A percentile compares a stretch with the other conserved stretches of the same genome.
These are phyloP conservation scores for Ulota crispa DNA, from an alignment of 225 moss, liverwort and hornwort species.

Conservation along the genomic window DNA sequence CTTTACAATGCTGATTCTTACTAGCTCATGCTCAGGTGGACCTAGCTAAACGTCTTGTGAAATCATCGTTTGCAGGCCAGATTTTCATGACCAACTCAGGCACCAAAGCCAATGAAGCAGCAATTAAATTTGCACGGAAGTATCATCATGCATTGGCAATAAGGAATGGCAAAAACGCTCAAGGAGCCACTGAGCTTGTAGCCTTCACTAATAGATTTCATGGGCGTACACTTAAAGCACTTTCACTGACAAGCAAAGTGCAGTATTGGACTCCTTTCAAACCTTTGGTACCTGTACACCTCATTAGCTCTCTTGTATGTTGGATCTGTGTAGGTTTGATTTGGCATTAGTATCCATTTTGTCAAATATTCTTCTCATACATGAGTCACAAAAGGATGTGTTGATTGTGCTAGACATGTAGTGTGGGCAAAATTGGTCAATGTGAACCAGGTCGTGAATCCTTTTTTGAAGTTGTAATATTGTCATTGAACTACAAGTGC, in stretches of 20 bases:
- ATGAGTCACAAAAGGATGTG: background rate
- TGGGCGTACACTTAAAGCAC: slow-evolving; percentile 78
- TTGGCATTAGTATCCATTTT: background rate
- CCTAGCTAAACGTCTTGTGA: slow-evolving; percentile 73
- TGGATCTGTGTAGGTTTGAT: background rate
- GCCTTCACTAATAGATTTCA: slow-evolving; percentile 85
- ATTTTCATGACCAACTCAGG: slow-evolving; percentile 84
- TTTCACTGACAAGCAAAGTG: too few relatives aligned
- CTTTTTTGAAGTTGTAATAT: background rate
- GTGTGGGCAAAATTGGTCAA: too few relatives aligned
- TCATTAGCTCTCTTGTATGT: background rate
- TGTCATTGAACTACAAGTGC: slow-evolving; percentile 38
- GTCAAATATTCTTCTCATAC: background rate
- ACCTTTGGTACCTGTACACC: slow-evolving; percentile 66
- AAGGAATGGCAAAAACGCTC: slow-evolving; percentile 31
- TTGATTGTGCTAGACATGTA: background rate
- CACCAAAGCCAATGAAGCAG: slow-evolving; percentile 92
- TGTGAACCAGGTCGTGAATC: background rate
- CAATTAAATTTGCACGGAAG: slow-evolving; percentile 91
- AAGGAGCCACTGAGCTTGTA: slow-evolving; percentile 62
- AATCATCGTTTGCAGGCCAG: slow-evolving; percentile 86
- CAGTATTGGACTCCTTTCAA: slow-evolving; percentile 88
- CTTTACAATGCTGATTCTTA: slow-evolving; percentile 28
- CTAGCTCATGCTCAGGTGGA: slow-evolving; percentile 58
- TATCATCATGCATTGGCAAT: slow-evolving; percentile 60